These are phyloP conservation scores for Pestalotiopsis sp. DNA, from an alignment of 2,329 filamentous ascomycete species.

Conservation along the genomic window DNA sequence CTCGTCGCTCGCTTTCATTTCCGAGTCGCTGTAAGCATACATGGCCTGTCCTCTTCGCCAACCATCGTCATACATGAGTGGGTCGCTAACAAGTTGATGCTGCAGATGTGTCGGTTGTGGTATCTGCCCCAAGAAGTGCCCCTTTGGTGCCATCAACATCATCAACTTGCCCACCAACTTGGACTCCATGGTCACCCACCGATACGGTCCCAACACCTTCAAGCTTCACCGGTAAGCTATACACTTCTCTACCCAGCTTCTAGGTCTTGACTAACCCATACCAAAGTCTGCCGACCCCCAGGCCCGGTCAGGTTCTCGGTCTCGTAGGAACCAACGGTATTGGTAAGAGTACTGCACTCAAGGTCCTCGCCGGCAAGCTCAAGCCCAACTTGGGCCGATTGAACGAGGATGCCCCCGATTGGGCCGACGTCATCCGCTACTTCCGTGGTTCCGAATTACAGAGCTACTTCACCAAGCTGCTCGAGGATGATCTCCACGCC, in stretches of 20 bases:
- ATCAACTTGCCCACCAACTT: conserved; percentile 99
- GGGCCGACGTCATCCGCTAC: conserved; percentile 98
- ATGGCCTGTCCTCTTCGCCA: conserved; percentile 45
- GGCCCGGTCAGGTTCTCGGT: conserved; percentile 77
- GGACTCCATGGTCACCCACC: conserved; percentile 95
- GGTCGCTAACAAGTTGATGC: not conserved
- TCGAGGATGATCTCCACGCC: conserved; percentile 96
- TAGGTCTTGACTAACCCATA: not conserved
- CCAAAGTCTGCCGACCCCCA: conserved; percentile 79
- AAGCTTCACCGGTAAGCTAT: conserved; percentile 75
- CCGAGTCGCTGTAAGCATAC: conserved; percentile 73
- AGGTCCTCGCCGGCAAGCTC: conserved; percentile 96
- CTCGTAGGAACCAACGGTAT: conserved; percentile 99
- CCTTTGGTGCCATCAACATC: conserved; percentile 97
- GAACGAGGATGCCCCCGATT: conserved; percentile 96
- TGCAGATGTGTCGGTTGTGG: conserved; percentile 67
- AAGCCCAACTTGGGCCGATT: conserved; percentile 96
- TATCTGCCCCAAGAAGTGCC: conserved; percentile 99
- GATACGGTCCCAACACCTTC: conserved; percentile 99
- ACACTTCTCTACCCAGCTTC: not conserved
- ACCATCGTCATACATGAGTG: not conserved
- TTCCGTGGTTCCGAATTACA: conserved; percentile 97
- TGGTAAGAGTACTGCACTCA: conserved; percentile 98
- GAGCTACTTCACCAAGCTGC: conserved; percentile 98
- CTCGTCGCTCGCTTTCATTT: conserved; percentile 97